Evolutionary conservation across 2,329 filamentous ascomycete genomes (phyloP), one percentile per base, ranked within the genome.

Genomic region (Chaetomium strumarium): DNA sequence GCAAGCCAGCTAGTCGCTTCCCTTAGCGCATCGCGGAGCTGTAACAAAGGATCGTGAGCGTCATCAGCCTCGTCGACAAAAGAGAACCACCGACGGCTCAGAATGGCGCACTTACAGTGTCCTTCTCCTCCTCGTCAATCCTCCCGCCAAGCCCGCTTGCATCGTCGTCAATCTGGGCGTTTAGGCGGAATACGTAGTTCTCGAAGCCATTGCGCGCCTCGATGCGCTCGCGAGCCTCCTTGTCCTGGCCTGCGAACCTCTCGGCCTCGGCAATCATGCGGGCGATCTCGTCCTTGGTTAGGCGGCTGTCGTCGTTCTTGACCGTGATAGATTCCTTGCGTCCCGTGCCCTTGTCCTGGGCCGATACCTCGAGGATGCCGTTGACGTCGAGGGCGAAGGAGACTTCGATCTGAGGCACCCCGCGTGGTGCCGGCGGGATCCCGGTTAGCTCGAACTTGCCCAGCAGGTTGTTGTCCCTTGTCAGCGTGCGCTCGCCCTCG

Each of bases 381-480:
- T 99, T 97, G 78, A 90, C 91, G 67, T 99, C 92, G 54, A 99
- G 85, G 74, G 96, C 90, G 72, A 99, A 99, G 31, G 89, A 89
- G 64, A 99, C 93, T 76, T 99, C 93, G 58, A 99, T 97, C 75
- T 97, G 92, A 59, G 93, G 93, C 70, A 96, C 90, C 70, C 93
- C 93, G 72, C 93, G 90, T 62, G 92, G 92, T 51, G 93, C 91
- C 17, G 93, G 88, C 61, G 92, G 92, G 62, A 99, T 97, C 68
- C 89, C 88, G 59, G 90, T 96, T 57, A 99, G 85, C 78, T 97
- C 93, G 70, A 99, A 97, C 78, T 96, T 96, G 75, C 93, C 93
- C 64, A 99, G 88, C 44, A 88, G 75, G 80, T 97, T 97, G 83
- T 95, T 96, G 70, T 96, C 88, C 79, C 95, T 95, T 61, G 91